Evolutionary conservation across 2,329 filamentous ascomycete species (phyloP).

Genomic region (Alternaria tenuissima): DNA sequence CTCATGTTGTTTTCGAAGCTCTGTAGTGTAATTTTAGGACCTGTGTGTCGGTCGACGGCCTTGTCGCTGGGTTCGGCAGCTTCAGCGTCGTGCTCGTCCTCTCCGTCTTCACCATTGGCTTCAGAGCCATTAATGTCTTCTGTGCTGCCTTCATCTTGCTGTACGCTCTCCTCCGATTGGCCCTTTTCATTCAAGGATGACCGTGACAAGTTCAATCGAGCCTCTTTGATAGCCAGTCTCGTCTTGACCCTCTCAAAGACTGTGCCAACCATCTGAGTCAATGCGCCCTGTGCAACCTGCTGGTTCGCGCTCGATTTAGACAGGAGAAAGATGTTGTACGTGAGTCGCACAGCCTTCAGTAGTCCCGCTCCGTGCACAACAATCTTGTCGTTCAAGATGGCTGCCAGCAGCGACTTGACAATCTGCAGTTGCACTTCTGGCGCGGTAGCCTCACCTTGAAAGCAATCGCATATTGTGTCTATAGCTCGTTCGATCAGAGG

Average conservation of each 20-base stretch:
- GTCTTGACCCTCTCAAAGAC: constrained; percentile 95
- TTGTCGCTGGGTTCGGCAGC: constrained; percentile 54
- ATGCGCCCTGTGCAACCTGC: constrained; percentile 93
- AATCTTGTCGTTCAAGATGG: constrained; percentile 97
- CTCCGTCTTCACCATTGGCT: constrained; percentile 52
- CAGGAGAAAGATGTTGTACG: constrained; percentile 98
- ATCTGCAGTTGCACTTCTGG: constrained; percentile 96
- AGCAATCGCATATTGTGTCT: constrained; percentile 99
- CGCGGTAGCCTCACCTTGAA: constrained; percentile 93
- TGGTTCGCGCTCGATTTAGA: constrained; percentile 95
- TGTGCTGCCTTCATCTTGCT: constrained; percentile 38
- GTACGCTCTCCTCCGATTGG: constrained; percentile 43
- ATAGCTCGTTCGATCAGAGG: constrained; percentile 97
- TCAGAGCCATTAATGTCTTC: constrained; percentile 35
- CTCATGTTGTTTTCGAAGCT: constrained; percentile 73
- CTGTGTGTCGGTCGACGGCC: constrained; percentile 58
- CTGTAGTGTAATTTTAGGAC: constrained; percentile 70
- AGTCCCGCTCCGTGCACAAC: constrained; percentile 96
- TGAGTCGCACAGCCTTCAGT: constrained; percentile 94
- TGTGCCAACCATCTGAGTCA: constrained; percentile 98
- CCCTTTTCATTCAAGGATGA: constrained; percentile 52
- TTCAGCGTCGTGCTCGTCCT: constrained; percentile 46
- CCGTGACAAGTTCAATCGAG: constrained; percentile 66
- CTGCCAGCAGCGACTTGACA: constrained; percentile 93
- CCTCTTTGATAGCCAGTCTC: constrained; percentile 85